Percentiles rank a stretch among this genome's conserved stretches.
These are phyloP conservation scores for Gentiana dahurica DNA, from an alignment of 257 asterid genomes.

Conservation along the genomic window DNA sequence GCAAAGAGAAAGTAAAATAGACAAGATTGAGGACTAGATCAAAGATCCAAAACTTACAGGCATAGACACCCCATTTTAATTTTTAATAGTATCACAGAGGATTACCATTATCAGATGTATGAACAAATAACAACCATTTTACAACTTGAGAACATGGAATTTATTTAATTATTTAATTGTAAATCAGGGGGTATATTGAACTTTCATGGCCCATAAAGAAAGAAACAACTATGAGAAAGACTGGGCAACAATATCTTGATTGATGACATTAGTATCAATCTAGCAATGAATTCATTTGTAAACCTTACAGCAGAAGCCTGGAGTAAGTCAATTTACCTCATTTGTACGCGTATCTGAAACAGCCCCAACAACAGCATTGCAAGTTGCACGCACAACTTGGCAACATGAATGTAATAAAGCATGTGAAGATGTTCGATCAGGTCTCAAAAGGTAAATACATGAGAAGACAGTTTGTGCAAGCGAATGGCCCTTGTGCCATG, in stretches of 20 bases:
- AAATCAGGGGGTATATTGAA: background rate
- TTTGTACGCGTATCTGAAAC: constrained; percentile 87
- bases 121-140: too few species aligned
- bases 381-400: constrained; percentile 69
- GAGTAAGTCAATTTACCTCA: constrained; percentile 58
- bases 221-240: background rate
- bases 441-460: constrained; percentile 88
- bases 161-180: too few species aligned
- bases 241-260: background rate
- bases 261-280: background rate
- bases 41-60: too few species aligned
- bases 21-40: too few species aligned
- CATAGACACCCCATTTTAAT: too few species aligned
- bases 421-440: constrained; percentile 80
- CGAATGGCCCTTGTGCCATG: constrained; percentile 99
- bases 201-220: background rate
- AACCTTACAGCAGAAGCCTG: background rate
- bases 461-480: constrained; percentile 92
- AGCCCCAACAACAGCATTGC: constrained; percentile 79
- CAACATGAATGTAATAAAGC: constrained; percentile 83
- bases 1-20: too few species aligned
- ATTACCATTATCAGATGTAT: too few species aligned
- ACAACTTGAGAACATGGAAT: too few species aligned
- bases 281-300: background rate
- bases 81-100: too few species aligned